Evolutionary conservation across 176 grass and related monocot species (phyloP).

Genomic region (Chrysopogon serrulatus): DNA sequence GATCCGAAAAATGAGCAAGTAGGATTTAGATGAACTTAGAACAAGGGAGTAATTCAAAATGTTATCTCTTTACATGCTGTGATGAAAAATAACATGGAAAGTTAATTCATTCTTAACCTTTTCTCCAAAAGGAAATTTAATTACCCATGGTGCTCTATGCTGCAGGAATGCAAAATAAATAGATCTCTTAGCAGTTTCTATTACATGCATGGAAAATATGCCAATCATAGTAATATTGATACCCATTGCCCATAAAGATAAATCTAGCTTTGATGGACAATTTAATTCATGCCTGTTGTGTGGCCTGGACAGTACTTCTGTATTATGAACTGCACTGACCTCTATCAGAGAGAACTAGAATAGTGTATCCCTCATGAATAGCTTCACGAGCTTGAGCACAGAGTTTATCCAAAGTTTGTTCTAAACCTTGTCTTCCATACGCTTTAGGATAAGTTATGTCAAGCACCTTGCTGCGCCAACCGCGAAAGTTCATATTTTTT

Average conservation of each 20-base stretch:
- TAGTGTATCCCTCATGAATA: conserved; percentile 62
- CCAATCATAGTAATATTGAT: neutral
- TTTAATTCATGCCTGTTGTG: neutral
- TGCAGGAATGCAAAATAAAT: conserved; percentile 3
- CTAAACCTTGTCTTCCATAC: conserved; percentile 55
- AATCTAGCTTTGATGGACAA: neutral
- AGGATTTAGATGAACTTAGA: neutral
- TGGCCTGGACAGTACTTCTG: neutral
- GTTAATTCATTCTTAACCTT: neutral
- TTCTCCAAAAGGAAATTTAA: neutral
- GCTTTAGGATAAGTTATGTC: conserved; percentile 80
- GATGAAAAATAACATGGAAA: conserved; percentile 1
- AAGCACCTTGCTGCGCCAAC: conserved; percentile 79
- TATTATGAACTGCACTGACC: conserved; percentile 40
- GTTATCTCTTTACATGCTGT: neutral
- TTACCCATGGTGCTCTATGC: neutral
- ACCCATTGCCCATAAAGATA: neutral
- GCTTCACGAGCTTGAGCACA: conserved; percentile 63
- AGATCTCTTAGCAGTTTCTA: neutral
- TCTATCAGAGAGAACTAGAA: conserved; percentile 83
- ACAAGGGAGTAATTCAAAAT: neutral
- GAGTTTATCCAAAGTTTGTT: conserved; percentile 66
- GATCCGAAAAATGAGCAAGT: neutral
- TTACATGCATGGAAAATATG: neutral
- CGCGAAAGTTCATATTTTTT: conserved; percentile 71